phyloP scores from a whole-genome alignment of 2,329 filamentous ascomycete species.

The Xylariaceae sp. region DNA sequence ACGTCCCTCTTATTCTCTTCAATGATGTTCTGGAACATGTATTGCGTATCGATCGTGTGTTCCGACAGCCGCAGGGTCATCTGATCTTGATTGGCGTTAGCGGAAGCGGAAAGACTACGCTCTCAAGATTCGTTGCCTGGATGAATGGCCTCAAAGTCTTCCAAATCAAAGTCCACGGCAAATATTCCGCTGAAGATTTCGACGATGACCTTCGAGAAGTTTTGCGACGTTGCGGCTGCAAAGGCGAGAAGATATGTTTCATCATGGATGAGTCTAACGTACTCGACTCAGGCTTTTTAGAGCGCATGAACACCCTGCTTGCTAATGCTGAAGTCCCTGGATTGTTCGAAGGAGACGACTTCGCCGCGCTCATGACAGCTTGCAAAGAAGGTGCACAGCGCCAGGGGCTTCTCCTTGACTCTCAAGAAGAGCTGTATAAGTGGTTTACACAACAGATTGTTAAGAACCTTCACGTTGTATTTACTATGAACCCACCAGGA shows the following conservation, averaged over 20 bases:
- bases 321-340: slow-evolving; percentile 99
- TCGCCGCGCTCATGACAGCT: slow-evolving; percentile 96
- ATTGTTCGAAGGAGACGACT: slow-evolving; percentile 98
- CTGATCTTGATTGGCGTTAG: slow-evolving; percentile 98
- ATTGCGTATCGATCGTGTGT: slow-evolving; percentile 95
- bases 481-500: slow-evolving; percentile 99
- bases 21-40: slow-evolving; percentile 99
- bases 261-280: slow-evolving; percentile 99
- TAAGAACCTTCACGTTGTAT: slow-evolving; percentile 97
- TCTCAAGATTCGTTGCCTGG: slow-evolving; percentile 98
- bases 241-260: slow-evolving; percentile 99
- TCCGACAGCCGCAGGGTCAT: slow-evolving; percentile 96
- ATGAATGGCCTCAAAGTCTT: slow-evolving; percentile 99
- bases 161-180: slow-evolving; percentile 99
- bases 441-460: slow-evolving; percentile 99
- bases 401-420: slow-evolving; percentile 91
- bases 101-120: slow-evolving; percentile 95
- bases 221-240: slow-evolving; percentile 88
- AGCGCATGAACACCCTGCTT: slow-evolving; percentile 97
- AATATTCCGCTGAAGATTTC: slow-evolving; percentile 97
- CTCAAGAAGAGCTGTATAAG: slow-evolving; percentile 98
- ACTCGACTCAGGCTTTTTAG: slow-evolving; percentile 94
- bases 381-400: slow-evolving; percentile 98
- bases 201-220: slow-evolving; percentile 96
- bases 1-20: slow-evolving; percentile 97